Percentiles rank a stretch among this genome's conserved stretches.
Conservation (phyloP, 73 alveolate genomes). For the Symbiodinium pilosum region DNA sequence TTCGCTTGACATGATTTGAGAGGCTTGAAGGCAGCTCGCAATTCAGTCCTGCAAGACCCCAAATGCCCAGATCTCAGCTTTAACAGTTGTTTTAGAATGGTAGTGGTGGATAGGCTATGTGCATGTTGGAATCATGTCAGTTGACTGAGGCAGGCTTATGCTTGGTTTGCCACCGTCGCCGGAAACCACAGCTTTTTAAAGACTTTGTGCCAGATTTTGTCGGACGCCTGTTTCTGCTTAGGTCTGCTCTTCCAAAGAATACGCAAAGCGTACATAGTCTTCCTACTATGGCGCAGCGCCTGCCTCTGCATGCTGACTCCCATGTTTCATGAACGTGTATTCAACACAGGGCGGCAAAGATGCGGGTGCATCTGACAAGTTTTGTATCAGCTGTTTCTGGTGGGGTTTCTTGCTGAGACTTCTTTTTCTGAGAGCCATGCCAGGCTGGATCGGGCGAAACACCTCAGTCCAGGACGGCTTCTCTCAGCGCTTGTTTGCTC, state of each 20-base stretch:
- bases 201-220: too few relatives aligned
- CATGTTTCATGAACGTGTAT: neutral
- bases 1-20: too few relatives aligned
- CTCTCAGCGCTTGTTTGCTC: neutral
- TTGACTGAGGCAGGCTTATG: neutral
- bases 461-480: neutral
- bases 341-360: neutral
- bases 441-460: neutral
- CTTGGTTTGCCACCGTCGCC: constrained; percentile 5
- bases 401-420: neutral
- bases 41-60: neutral
- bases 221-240: too few relatives aligned
- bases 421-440: neutral
- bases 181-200: neutral
- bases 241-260: neutral
- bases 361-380: neutral
- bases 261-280: neutral
- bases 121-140: too few relatives aligned
- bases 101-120: too few relatives aligned
- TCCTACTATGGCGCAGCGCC: neutral
- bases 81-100: too few relatives aligned
- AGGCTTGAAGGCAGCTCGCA: constrained; percentile 9
- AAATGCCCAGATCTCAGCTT: neutral
- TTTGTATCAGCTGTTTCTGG: neutral
- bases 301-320: neutral